These are phyloP conservation scores for Phoenix dactylifera DNA, from an alignment of 176 grass and related monocot species.

Conservation along the genomic window DNA sequence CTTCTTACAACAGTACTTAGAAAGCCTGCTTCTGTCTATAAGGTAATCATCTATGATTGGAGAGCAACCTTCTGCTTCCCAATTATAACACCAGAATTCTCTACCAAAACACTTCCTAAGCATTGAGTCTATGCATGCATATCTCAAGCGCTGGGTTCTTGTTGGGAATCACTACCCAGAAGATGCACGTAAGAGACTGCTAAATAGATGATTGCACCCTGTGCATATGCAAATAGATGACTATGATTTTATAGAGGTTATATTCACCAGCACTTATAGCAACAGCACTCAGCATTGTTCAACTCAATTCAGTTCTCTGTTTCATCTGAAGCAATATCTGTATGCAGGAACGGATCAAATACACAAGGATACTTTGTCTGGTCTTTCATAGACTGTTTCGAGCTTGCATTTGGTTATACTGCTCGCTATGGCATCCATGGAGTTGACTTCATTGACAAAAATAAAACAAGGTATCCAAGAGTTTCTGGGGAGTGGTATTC, in stretches of 20 bases:
- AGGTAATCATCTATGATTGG: neutral
- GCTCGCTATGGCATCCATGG: constrained; percentile 25
- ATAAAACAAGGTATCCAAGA: constrained; percentile 27
- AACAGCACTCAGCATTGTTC: too few species aligned
- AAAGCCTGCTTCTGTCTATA: constrained; percentile 9
- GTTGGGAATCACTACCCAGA: too few species aligned
- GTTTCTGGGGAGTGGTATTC: constrained; percentile 57
- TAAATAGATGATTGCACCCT: too few species aligned
- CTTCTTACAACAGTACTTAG: constrained; percentile 9
- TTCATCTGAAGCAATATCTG: neutral
- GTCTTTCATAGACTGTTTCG: constrained; percentile 56
- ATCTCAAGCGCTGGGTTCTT: too few species aligned
- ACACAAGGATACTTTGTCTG: constrained; percentile 63
- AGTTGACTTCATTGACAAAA: constrained; percentile 26
- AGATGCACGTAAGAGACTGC: too few species aligned
- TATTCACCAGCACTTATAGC: too few species aligned
- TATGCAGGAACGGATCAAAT: constrained; percentile 69
- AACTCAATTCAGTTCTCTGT: neutral
- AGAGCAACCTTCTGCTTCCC: too few species aligned
- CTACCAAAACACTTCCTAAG: too few species aligned
- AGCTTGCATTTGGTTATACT: constrained; percentile 23
- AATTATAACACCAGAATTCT: too few species aligned
- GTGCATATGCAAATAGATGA: too few species aligned
- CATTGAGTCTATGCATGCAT: too few species aligned
- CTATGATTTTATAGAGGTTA: too few species aligned